Evolutionary conservation across 129 eudicot genomes (phyloP).

Genomic region (Oenanthe sinensis): DNA sequence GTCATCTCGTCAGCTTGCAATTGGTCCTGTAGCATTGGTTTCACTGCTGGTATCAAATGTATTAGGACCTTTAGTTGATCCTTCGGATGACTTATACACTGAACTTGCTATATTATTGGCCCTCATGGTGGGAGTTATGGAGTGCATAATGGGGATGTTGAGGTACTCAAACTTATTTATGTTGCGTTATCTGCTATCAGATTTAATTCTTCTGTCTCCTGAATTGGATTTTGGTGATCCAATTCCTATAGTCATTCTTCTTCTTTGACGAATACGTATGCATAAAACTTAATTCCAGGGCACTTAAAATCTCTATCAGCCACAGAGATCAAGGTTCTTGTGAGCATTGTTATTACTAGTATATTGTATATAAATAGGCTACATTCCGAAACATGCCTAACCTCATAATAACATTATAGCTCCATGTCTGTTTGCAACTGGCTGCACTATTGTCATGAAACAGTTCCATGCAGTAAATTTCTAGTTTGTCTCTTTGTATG

Average conservation of each 20-base stretch:
- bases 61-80: slow-evolving; percentile 53
- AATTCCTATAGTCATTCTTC: slow-evolving; percentile 9
- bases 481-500: neutral
- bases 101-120: slow-evolving; percentile 92
- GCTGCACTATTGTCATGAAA: neutral
- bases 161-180: slow-evolving; percentile 42
- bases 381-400: neutral
- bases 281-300: neutral
- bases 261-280: neutral
- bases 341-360: neutral
- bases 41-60: slow-evolving; percentile 86
- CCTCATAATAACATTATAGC: neutral
- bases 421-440: neutral
- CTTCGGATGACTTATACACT: slow-evolving; percentile 71
- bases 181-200: neutral
- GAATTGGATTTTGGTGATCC: slow-evolving; percentile 4
- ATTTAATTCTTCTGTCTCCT: slow-evolving; percentile 5
- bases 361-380: neutral
- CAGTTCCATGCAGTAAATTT: neutral
- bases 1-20: slow-evolving; percentile 97
- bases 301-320: neutral
- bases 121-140: slow-evolving; percentile 92
- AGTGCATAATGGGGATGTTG: slow-evolving; percentile 87
- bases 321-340: no score
- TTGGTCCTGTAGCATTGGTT: slow-evolving; percentile 96